Evolutionary conservation across 2,329 filamentous ascomycete genomes (phyloP).

Genomic region (Neopestalotiopsis clavispora): DNA sequence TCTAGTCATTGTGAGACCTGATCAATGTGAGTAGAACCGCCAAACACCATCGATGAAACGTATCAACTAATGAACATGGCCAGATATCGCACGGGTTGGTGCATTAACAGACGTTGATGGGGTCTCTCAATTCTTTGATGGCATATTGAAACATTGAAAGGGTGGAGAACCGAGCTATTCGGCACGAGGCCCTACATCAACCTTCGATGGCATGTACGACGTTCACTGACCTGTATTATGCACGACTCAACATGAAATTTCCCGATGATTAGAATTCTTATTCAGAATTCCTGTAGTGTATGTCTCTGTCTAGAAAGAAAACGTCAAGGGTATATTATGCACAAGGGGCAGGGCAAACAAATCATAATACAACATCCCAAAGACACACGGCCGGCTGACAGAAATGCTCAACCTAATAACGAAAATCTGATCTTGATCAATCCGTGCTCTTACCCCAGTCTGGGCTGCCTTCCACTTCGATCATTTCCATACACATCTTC

Average conservation of each 20-base stretch:
- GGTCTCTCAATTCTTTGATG: neutral
- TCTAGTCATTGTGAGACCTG: conserved; percentile 61
- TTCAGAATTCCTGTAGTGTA: neutral
- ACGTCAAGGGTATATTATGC: neutral
- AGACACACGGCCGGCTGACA: neutral
- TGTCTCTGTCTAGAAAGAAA: neutral
- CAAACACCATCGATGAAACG: neutral
- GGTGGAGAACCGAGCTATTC: neutral
- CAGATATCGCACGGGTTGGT: conserved; percentile 7
- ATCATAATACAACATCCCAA: neutral
- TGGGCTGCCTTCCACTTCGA: conserved; percentile 36
- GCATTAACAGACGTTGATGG: conserved; percentile 1
- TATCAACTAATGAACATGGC: neutral
- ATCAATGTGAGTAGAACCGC: conserved; percentile 56
- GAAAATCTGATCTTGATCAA: neutral
- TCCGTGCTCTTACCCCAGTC: conserved; percentile 11
- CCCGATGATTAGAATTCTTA: neutral
- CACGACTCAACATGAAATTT: neutral
- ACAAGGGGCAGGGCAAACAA: neutral
- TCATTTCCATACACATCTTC: conserved; percentile 51
- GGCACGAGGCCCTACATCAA: neutral
- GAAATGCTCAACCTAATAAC: neutral
- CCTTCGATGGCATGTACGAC: neutral
- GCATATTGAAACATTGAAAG: neutral
- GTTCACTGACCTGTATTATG: neutral